A percentile compares a stretch with the other conserved stretches of the same genome.
Conservation (phyloP, 495 filamentous ascomycete species). For the Penicillium malachiteum region DNA sequence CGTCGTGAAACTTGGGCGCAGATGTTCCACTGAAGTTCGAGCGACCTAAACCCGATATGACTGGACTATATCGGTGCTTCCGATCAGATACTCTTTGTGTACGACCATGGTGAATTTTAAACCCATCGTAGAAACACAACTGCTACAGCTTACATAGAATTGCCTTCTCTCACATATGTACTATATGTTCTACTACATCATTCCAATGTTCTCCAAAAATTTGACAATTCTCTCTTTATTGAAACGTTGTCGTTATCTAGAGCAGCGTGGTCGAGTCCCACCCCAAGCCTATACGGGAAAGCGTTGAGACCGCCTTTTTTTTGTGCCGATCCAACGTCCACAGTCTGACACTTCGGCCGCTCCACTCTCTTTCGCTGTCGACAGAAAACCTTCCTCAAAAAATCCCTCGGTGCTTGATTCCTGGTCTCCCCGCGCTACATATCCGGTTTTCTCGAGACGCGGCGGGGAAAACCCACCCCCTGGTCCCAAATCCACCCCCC, state of each 20-base stretch:
- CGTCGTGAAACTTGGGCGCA: not conserved
- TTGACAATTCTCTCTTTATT: not conserved
- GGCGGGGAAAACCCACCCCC: slow-evolving; percentile 18
- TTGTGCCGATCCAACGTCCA: slow-evolving; percentile 28
- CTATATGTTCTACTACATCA: not conserved
- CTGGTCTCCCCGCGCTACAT: not conserved
- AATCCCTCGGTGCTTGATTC: not conserved
- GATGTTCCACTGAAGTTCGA: not conserved
- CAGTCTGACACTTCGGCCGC: slow-evolving; percentile 15
- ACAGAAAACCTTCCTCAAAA: not conserved
- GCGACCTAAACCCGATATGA: not conserved
- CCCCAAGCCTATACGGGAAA: slow-evolving; percentile 16
- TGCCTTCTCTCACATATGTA: not conserved
- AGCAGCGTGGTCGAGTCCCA: slow-evolving; percentile 5
- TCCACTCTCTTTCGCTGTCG: not conserved
- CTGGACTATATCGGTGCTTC: not conserved
- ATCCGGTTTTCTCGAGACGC: slow-evolving; percentile 5
- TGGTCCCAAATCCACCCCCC: slow-evolving; percentile 11
- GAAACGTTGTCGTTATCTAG: not conserved
- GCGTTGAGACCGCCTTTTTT: slow-evolving; percentile 26
- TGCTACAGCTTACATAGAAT: too few species aligned
- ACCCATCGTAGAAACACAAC: not conserved
- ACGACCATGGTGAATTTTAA: not conserved
- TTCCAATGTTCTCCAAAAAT: not conserved
- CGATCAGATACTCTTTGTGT: not conserved